Base-by-base conservation (phyloP, 2,329 filamentous ascomycete genomes). In the Teratosphaeriaceae sp. region DNA sequence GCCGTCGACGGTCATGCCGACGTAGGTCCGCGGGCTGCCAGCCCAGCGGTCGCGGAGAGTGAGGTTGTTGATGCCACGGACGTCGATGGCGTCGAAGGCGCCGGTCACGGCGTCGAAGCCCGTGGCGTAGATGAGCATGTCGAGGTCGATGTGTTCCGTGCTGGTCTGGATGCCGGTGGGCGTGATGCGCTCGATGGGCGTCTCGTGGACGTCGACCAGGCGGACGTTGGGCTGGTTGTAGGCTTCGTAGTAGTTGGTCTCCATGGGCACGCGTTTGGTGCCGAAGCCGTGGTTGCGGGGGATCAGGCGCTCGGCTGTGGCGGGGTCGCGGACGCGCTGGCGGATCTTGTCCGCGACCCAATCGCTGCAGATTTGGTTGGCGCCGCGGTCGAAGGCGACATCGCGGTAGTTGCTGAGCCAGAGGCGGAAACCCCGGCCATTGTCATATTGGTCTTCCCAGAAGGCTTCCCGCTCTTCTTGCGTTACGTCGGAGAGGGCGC, bases 231-330 rank as follows among this genome's bases (percentile, higher is more conserved):
- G 35, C n/a, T 48, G 46, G 27, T 57, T 59, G 47, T 52, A 58
- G 7, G 48, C 40, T 37, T 58, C 54, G 30, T 50, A 59, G 44
- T 57, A 59, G 15, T 41, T 40, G 3, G 31, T 34, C 15, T 34
- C 31, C 51, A 66, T 55, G 0, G 60, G 51, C 1, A 54, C 48
- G n/a, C 53, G 40, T 22, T 45, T 44, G 12, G 47, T 53, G 1
- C 51, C 53, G 20, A 53, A 42, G 2, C 66, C 31, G 73, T 63
- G 43, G 70, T 65, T 49, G 67, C 67, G 58, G 0, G 81, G 81
- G 2, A 80, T 65, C 2, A 84, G 67, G 15, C 70, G 65, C 2
- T 78, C 68, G 7, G 66, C 59, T 54, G 68, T 70, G 31, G 51
- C 51, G 0, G 67, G 65, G 49, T 71, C 65, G 8, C 58, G 54